Conservation (phyloP, 169 alveolate genomes). For the Babesia bovis region DNA sequence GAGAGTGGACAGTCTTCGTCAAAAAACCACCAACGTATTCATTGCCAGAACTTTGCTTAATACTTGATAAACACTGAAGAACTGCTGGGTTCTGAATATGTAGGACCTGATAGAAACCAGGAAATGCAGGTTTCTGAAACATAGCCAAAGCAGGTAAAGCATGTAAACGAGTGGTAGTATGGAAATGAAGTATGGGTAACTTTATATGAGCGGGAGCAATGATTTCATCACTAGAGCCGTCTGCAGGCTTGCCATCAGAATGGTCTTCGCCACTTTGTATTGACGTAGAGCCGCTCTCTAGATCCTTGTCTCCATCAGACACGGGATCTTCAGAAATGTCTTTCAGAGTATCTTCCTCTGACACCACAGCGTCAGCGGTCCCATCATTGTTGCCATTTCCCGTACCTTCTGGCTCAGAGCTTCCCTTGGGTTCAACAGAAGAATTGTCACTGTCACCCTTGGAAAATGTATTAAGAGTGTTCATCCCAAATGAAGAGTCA, state of each 20-base stretch:
- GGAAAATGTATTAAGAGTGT: background rate
- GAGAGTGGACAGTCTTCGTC: constrained; percentile 38
- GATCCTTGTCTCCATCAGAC: background rate
- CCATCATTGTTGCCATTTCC: background rate
- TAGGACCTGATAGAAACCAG: constrained; percentile 80
- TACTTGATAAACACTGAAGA: constrained; percentile 52
- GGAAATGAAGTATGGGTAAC: constrained; percentile 52
- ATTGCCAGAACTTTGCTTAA: constrained; percentile 63
- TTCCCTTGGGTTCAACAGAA: background rate
- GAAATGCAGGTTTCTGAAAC: constrained; percentile 80
- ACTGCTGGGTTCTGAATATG: constrained; percentile 77
- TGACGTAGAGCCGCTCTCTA: background rate
- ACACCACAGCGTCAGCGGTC: background rate
- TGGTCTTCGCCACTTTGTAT: background rate
- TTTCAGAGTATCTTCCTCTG: background rate
- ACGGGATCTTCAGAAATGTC: background rate
- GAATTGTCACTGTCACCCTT: background rate
- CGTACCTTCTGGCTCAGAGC: background rate
- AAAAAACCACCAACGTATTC: constrained; percentile 70
- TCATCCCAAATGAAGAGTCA: background rate
- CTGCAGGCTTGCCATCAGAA: background rate
- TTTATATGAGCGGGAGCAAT: constrained; percentile 33
- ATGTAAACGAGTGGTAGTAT: constrained; percentile 48
- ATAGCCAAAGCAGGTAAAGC: constrained; percentile 72
- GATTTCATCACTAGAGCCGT: constrained; percentile 16